phyloP scores from a whole-genome alignment of 768 basidiomycete genomes.

The Boletus sp. region DNA sequence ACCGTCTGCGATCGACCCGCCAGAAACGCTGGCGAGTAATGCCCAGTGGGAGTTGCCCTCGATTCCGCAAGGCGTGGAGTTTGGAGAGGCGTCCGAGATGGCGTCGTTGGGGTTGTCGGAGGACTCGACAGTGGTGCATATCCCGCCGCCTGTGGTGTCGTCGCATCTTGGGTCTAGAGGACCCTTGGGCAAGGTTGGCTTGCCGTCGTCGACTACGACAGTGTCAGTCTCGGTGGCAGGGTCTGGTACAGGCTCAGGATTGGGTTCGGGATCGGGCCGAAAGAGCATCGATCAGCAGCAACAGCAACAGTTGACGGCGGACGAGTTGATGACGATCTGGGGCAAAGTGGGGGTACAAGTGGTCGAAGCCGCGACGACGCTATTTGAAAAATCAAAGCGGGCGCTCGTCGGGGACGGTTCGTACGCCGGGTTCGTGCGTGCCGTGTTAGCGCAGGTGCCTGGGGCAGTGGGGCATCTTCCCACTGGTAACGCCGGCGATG shows the following conservation, averaged over 20 bases:
- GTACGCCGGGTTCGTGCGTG: constrained; percentile 70
- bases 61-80: constrained; percentile 54
- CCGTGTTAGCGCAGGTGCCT: constrained; percentile 64
- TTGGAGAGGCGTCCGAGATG: constrained; percentile 44
- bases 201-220: constrained; percentile 9
- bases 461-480: constrained; percentile 47
- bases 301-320: constrained; percentile 40
- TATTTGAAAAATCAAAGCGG: constrained; percentile 77
- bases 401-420: constrained; percentile 81
- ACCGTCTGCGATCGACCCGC: constrained; percentile 33
- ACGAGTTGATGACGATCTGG: constrained; percentile 70
- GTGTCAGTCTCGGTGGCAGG: constrained; percentile 5
- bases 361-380: constrained; percentile 59
- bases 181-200: constrained; percentile 3
- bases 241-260: neutral
- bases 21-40: constrained; percentile 37
- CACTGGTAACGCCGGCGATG: constrained; percentile 24
- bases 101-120: constrained; percentile 62
- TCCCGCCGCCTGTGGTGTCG: constrained; percentile 19
- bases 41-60: constrained; percentile 65
- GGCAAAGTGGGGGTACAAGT: constrained; percentile 73
- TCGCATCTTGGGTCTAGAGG: constrained; percentile 10
- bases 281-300: constrained; percentile 29
- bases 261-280: neutral
- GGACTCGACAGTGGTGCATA: constrained; percentile 40